These are phyloP conservation scores for Aethionema arabicum DNA, from an alignment of 345 rosid species.

Conservation along the genomic window DNA sequence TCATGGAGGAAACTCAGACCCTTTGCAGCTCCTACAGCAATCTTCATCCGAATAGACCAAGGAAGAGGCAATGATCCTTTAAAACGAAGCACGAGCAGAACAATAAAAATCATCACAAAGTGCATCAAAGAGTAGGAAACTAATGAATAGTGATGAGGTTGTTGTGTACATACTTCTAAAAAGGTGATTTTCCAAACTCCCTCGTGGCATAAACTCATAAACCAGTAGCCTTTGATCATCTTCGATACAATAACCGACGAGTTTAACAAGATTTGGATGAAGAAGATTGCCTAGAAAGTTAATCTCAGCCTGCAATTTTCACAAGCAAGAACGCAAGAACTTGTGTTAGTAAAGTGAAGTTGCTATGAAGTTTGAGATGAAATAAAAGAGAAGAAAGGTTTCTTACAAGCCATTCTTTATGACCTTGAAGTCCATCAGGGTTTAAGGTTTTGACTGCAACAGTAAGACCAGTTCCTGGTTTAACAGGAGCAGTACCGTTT, in stretches of 20 bases:
- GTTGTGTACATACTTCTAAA: slow-evolving; percentile 47
- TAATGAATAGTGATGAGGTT: not conserved
- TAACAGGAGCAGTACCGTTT: slow-evolving; percentile 96
- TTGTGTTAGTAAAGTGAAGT: not conserved
- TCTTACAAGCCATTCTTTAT: slow-evolving; percentile 96
- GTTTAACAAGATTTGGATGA: slow-evolving; percentile 56
- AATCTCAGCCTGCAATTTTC: slow-evolving; percentile 65
- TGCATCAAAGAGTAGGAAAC: not conserved
- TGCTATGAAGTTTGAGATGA: not conserved
- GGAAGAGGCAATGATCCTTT: slow-evolving; percentile 84
- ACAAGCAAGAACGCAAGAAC: slow-evolving; percentile 21
- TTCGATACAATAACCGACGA: slow-evolving; percentile 58
- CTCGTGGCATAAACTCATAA: slow-evolving; percentile 69
- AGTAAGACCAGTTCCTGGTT: slow-evolving; percentile 95
- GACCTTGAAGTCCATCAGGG: slow-evolving; percentile 99
- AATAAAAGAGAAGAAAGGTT: slow-evolving; percentile 13
- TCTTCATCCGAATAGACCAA: slow-evolving; percentile 81
- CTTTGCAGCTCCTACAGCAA: slow-evolving; percentile 82
- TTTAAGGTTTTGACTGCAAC: slow-evolving; percentile 97
- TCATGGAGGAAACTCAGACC: slow-evolving; percentile 84
- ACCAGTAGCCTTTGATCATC: slow-evolving; percentile 67
- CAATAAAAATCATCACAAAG: not conserved
- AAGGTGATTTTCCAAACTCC: slow-evolving; percentile 70
- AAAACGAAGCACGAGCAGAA: not conserved
- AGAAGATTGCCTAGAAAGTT: slow-evolving; percentile 66